Evolutionary conservation across 768 basidiomycete species (phyloP).

Genomic region (Lactifluus volemus): DNA sequence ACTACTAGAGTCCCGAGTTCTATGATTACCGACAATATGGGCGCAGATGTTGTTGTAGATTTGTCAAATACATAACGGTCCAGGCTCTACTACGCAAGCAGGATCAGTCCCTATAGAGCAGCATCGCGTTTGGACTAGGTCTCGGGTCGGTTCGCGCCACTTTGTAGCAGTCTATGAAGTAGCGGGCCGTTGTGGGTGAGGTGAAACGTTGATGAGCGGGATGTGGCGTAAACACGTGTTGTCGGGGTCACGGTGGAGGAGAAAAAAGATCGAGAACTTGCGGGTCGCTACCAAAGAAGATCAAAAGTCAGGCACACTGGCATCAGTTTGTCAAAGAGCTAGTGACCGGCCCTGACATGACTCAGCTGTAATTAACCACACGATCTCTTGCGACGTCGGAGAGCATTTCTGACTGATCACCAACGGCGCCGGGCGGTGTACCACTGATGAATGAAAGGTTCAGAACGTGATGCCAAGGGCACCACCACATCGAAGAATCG

Average conservation of each 20-base stretch:
- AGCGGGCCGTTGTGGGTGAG: neutral
- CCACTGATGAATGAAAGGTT: neutral
- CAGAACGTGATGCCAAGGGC: neutral
- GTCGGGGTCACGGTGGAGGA: neutral
- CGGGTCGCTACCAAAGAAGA: neutral
- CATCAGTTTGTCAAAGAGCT: neutral
- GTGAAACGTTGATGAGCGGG: slow-evolving; percentile 3
- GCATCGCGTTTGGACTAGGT: neutral
- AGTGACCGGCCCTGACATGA: neutral
- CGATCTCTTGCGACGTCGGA: neutral
- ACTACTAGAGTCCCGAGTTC: neutral
- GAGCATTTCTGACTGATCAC: neutral
- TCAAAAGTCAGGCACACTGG: neutral
- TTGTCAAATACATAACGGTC: neutral
- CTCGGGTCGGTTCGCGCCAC: neutral
- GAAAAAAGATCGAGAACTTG: neutral
- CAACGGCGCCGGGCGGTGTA: neutral
- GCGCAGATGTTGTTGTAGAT: neutral
- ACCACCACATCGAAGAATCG: neutral
- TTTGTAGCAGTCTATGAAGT: neutral
- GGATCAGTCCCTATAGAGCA: neutral
- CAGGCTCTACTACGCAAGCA: neutral
- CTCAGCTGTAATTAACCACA: neutral
- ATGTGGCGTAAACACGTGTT: neutral
- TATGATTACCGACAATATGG: neutral